These are phyloP conservation scores for Penicillium psychrosexuale DNA, from an alignment of 2,329 filamentous ascomycete species.

Conservation along the genomic window DNA sequence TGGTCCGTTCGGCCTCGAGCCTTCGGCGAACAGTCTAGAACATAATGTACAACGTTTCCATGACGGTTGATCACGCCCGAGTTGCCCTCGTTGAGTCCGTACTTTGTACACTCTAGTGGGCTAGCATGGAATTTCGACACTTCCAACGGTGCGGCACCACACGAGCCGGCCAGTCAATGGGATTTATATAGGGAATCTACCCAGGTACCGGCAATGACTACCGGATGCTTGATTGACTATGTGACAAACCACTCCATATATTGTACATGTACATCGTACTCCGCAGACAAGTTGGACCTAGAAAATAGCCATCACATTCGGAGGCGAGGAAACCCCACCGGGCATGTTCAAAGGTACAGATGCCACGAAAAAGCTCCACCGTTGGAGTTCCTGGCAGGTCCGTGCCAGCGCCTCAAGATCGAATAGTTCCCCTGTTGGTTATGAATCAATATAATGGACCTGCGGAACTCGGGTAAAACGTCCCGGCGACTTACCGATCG, in stretches of 20 bases:
- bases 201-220: background rate
- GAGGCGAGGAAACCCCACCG: slow-evolving; percentile 47
- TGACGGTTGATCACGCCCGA: background rate
- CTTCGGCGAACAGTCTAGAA: background rate
- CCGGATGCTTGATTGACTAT: background rate
- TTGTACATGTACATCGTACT: background rate
- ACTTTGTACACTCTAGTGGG: background rate
- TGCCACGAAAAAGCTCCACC: slow-evolving; percentile 52
- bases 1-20: background rate
- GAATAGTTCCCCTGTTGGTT: slow-evolving; percentile 43
- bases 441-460: slow-evolving; percentile 1
- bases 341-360: slow-evolving; percentile 51
- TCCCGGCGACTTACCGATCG: slow-evolving; percentile 38
- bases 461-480: background rate
- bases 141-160: background rate
- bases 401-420: slow-evolving; percentile 45
- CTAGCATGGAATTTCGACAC: background rate
- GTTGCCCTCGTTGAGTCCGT: background rate
- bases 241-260: background rate
- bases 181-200: background rate
- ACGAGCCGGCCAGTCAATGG: background rate
- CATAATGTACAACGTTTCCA: background rate
- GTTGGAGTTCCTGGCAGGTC: slow-evolving; percentile 35
- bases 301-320: slow-evolving; percentile 47
- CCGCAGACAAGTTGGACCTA: slow-evolving; percentile 18